phyloP scores from a whole-genome alignment of 495 filamentous ascomycete genomes.

The Xylaria scruposa region DNA sequence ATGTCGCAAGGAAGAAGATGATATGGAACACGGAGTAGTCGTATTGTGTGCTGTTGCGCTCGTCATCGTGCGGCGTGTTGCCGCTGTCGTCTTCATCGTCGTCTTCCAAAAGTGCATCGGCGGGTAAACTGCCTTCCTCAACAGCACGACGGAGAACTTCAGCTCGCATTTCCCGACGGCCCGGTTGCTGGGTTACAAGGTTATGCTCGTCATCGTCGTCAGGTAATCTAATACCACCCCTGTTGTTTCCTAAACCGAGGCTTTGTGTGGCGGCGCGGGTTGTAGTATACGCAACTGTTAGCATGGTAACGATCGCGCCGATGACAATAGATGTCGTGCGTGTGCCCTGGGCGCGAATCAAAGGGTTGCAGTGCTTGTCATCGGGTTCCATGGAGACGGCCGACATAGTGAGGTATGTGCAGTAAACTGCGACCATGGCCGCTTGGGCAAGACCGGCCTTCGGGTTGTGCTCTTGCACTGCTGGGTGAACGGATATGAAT shows the following conservation, averaged over 20 bases:
- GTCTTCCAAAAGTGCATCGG: constrained; percentile 84
- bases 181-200: constrained; percentile 87
- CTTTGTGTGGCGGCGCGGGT: constrained; percentile 95
- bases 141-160: constrained; percentile 91
- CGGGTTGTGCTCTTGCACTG: constrained; percentile 89
- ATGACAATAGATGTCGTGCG: constrained; percentile 87
- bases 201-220: constrained; percentile 84
- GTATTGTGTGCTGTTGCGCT: constrained; percentile 88
- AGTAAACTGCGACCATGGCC: constrained; percentile 97
- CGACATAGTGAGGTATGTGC: constrained; percentile 97
- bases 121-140: constrained; percentile 87
- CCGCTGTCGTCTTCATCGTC: constrained; percentile 72
- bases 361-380: constrained; percentile 90
- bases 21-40: constrained; percentile 96
- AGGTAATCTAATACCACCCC: constrained; percentile 62
- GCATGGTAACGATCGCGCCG: constrained; percentile 94
- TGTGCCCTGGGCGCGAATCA: constrained; percentile 88
- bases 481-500: constrained; percentile 84
- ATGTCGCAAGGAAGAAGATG: constrained; percentile 95
- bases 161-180: constrained; percentile 87
- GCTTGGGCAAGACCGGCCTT: constrained; percentile 94
- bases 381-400: constrained; percentile 99
- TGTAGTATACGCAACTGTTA: constrained; percentile 96
- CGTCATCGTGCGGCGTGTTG: constrained; percentile 77
- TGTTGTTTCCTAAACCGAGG: constrained; percentile 74